These are phyloP conservation scores for Casuarina glauca DNA, from an alignment of 306 rosid species.

Conservation along the genomic window DNA sequence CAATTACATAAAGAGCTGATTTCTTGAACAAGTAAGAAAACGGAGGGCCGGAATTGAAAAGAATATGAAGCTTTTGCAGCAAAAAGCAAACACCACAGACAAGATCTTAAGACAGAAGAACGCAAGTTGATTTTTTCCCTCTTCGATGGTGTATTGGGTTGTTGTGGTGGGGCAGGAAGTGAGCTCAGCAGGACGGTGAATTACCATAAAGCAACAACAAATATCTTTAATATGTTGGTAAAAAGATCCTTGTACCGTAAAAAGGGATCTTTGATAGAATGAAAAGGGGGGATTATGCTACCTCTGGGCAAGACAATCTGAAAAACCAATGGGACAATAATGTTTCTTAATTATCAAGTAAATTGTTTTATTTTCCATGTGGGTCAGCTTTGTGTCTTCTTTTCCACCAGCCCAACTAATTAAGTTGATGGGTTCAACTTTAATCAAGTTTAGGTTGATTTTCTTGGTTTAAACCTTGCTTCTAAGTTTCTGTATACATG, in stretches of 20 bases:
- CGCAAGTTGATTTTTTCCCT: no score
- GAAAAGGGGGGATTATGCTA: constrained; percentile 40
- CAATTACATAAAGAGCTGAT: background rate
- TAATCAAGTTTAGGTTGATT: background rate
- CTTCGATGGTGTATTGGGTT: no score
- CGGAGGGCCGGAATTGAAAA: background rate
- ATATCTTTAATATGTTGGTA: constrained; percentile 27
- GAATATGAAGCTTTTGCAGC: no score
- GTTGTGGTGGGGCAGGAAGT: background rate
- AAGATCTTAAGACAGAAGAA: background rate
- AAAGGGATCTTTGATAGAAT: constrained; percentile 3
- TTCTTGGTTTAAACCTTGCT: background rate
- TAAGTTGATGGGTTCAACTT: constrained; percentile 29
- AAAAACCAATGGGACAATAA: constrained; percentile 39
- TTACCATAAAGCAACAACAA: background rate
- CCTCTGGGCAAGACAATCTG: constrained; percentile 49
- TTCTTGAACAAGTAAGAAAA: background rate
- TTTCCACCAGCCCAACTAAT: constrained; percentile 14
- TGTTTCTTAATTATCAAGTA: constrained; percentile 29
- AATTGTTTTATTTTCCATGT: constrained; percentile 13
- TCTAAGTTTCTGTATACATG: background rate
- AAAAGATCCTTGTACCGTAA: constrained; percentile 28
- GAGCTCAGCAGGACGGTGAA: background rate
- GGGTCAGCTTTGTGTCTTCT: constrained; percentile 24
- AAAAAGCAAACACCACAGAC: background rate